Percentiles rank a stretch among this genome's conserved stretches.
These are phyloP conservation scores for Dalbergia cultrata DNA, from an alignment of 306 rosid genomes.

Conservation along the genomic window DNA sequence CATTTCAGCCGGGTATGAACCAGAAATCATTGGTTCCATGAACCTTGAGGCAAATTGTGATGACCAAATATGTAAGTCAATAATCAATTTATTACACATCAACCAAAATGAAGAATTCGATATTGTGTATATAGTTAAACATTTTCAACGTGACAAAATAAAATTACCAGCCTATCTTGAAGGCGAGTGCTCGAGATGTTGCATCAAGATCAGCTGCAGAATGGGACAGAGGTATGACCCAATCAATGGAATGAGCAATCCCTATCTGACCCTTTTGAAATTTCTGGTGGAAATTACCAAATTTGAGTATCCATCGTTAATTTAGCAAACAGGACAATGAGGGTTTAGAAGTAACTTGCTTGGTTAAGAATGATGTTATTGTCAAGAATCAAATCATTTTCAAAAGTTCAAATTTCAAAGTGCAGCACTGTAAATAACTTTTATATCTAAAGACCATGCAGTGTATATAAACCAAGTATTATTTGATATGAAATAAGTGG, in stretches of 20 bases:
- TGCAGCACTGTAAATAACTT: too few relatives aligned
- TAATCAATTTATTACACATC: not conserved
- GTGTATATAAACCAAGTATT: too few relatives aligned
- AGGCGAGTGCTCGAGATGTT: slow-evolving; percentile 39
- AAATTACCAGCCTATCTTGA: slow-evolving; percentile 47
- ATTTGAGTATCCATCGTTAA: not conserved
- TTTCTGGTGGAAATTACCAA: slow-evolving; percentile 8
- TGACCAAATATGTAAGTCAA: not conserved
- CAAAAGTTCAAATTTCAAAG: too few relatives aligned
- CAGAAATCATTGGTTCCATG: slow-evolving; percentile 52
- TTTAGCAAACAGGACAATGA: not conserved
- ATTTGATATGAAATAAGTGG: too few relatives aligned
- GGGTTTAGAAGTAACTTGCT: not conserved
- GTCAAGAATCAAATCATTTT: not conserved
- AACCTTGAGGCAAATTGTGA: slow-evolving; percentile 44
- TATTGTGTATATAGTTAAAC: not conserved
- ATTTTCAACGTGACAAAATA: not conserved
- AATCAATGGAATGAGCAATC: slow-evolving; percentile 21
- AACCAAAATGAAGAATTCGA: not conserved
- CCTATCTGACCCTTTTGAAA: slow-evolving; percentile 55
- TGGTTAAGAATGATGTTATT: not conserved
- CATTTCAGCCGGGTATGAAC: slow-evolving; percentile 59
- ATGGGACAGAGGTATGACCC: slow-evolving; percentile 47
- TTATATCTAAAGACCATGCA: too few relatives aligned
- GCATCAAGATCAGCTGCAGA: slow-evolving; percentile 41